Percentiles rank a stretch among this genome's conserved stretches.
Evolutionary conservation across 495 filamentous ascomycete genomes (phyloP).

Genomic region (Penicilliopsis zonata): DNA sequence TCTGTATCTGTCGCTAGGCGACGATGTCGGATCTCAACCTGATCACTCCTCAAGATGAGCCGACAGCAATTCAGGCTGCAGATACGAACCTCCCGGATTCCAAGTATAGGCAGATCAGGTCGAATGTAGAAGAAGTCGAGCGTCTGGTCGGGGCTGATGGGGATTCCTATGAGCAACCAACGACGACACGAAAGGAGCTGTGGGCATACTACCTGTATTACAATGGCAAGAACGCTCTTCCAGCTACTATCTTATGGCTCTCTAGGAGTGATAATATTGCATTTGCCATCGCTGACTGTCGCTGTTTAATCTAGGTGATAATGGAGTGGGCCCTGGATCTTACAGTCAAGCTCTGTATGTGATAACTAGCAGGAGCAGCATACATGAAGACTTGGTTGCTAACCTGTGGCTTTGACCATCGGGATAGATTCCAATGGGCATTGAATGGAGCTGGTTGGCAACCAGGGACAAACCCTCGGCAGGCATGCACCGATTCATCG

Average conservation of each 20-base stretch:
- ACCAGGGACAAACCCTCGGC: conserved; percentile 24
- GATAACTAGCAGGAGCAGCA: neutral
- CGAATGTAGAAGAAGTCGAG: conserved; percentile 21
- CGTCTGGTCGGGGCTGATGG: conserved; percentile 27
- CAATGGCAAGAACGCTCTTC: conserved; percentile 14
- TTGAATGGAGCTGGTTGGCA: conserved; percentile 31
- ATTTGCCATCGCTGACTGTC: neutral
- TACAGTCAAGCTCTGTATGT: conserved; percentile 34
- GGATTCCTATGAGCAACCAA: conserved; percentile 29
- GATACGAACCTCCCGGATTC: conserved; percentile 3
- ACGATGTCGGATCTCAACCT: too few species aligned
- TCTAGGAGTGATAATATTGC: neutral
- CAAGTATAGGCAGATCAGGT: conserved; percentile 4
- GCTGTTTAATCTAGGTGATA: conserved; percentile 21
- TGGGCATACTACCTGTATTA: conserved; percentile 41
- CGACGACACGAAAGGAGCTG: conserved; percentile 32
- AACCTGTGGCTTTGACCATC: neutral
- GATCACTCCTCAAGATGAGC: too few species aligned
- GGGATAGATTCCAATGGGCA: conserved; percentile 35
- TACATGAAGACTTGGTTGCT: too few species aligned
- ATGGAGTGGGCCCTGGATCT: conserved; percentile 35
- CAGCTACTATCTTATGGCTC: neutral
- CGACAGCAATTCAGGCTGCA: too few species aligned
- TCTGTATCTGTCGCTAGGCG: too few species aligned
- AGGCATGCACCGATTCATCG: conserved; percentile 27